Evolutionary conservation across 192 early-diverging fungal genomes (phyloP).

Genomic region (Globomyces pollinis-pini): DNA sequence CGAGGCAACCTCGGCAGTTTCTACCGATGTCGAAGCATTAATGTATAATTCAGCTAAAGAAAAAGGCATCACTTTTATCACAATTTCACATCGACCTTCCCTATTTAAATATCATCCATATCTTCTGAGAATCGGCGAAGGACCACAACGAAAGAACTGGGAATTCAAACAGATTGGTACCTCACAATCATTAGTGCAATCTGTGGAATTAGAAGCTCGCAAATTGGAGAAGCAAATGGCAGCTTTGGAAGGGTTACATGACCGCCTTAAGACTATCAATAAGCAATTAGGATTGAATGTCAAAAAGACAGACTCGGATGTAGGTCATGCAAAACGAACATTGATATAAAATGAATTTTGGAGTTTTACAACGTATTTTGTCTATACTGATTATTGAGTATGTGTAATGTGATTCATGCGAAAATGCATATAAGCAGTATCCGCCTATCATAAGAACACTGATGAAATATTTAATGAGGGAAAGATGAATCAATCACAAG

Average conservation of each 20-base stretch:
- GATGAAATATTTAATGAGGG: too few species aligned
- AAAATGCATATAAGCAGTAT: too few species aligned
- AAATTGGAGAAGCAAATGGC: slow-evolving; percentile 29
- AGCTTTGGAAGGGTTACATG: slow-evolving; percentile 24
- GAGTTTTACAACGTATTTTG: too few species aligned
- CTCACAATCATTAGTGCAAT: slow-evolving; percentile 17
- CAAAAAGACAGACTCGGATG: slow-evolving; percentile 13
- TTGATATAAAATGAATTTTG: too few species aligned
- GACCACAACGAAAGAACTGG: slow-evolving; percentile 26
- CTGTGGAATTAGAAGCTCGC: slow-evolving; percentile 33
- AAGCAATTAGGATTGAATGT: slow-evolving; percentile 26
- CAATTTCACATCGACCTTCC: slow-evolving; percentile 71
- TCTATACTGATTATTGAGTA: too few species aligned
- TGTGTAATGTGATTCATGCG: too few species aligned
- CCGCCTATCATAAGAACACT: too few species aligned
- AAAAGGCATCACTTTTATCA: slow-evolving; percentile 75
- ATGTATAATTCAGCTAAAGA: slow-evolving; percentile 51
- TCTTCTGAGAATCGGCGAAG: slow-evolving; percentile 34
- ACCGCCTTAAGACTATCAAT: slow-evolving; percentile 37
- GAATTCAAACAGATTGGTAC: slow-evolving; percentile 31
- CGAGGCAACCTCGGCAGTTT: slow-evolving; percentile 27
- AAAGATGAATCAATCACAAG: too few species aligned
- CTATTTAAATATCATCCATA: slow-evolving; percentile 43
- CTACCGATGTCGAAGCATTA: slow-evolving; percentile 17
- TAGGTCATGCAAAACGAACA: slow-evolving; percentile 42